These are phyloP conservation scores for Exserohilum turcica DNA, from an alignment of 2,329 filamentous ascomycete species.

Conservation along the genomic window DNA sequence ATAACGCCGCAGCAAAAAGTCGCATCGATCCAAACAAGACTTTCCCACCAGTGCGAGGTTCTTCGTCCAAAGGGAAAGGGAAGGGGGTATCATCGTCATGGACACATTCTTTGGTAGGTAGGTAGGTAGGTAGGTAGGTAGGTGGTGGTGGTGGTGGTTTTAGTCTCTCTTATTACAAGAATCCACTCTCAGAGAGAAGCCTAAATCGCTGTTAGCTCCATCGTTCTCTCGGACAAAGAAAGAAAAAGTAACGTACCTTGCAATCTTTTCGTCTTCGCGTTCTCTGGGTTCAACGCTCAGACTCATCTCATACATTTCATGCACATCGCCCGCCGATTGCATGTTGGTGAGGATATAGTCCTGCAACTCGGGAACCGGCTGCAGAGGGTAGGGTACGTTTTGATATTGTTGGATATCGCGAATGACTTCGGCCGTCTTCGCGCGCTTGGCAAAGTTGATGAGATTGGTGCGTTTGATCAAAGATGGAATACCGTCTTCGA, in stretches of 20 bases:
- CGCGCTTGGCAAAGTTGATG: constrained; percentile 98
- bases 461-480: constrained; percentile 94
- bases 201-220: constrained; percentile 40
- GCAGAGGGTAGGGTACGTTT: constrained; percentile 92
- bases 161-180: constrained; percentile 50
- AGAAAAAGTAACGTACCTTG: constrained; percentile 68
- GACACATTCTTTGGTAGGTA: constrained; percentile 4
- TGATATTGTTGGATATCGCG: constrained; percentile 99
- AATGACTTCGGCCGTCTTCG: constrained; percentile 97
- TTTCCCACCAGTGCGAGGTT: constrained; percentile 27
- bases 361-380: constrained; percentile 87
- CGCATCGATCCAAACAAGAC: constrained; percentile 2
- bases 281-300: constrained; percentile 91
- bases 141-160: not conserved
- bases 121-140: too few species aligned
- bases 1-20: constrained; percentile 1
- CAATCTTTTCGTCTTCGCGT: constrained; percentile 98
- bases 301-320: constrained; percentile 99
- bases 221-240: constrained; percentile 7
- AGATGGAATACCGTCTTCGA: constrained; percentile 96
- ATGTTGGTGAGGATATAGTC: constrained; percentile 97
- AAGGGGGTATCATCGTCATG: constrained; percentile 36
- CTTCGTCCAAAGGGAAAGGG: constrained; percentile 26
- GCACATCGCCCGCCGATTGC: constrained; percentile 91
- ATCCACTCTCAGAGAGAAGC: constrained; percentile 61